Conservation (phyloP, 2,329 filamentous ascomycete species). For the Fusarium metavorans region DNA sequence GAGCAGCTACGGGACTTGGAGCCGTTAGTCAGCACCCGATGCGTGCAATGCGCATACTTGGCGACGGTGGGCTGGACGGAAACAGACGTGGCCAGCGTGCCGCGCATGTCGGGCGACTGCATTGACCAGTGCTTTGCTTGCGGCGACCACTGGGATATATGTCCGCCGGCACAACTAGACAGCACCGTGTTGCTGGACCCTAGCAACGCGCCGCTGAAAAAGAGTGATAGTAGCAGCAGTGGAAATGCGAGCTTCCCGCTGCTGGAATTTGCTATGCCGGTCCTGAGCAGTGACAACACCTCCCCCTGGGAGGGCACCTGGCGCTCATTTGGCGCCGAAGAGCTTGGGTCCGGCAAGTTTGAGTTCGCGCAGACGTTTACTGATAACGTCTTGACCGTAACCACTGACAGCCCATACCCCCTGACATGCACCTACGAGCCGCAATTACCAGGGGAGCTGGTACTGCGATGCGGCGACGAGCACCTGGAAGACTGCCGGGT, state of each 20-base stretch:
- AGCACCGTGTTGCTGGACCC: constrained; percentile 5
- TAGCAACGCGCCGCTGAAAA: constrained; percentile 10
- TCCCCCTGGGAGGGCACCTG: constrained; percentile 22
- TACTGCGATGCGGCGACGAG: constrained; percentile 5
- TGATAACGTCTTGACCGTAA: constrained; percentile 8
- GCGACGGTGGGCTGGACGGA: constrained; percentile 10
- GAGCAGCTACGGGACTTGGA: background rate
- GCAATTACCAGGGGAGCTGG: background rate
- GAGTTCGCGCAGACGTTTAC: constrained; percentile 23
- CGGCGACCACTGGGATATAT: background rate
- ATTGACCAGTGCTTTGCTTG: constrained; percentile 6
- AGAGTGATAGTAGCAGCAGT: background rate
- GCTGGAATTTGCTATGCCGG: constrained; percentile 10
- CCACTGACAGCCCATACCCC: constrained; percentile 19
- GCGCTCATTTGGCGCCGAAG: constrained; percentile 27
- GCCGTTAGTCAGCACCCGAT: background rate
- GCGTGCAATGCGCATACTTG: background rate
- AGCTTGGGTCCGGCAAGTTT: constrained; percentile 27
- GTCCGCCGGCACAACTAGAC: background rate
- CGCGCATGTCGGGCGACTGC: constrained; percentile 21
- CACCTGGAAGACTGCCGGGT: constrained; percentile 10
- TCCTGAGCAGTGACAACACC: constrained; percentile 8
- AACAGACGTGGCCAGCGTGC: constrained; percentile 12
- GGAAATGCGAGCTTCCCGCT: constrained; percentile 2
- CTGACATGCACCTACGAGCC: constrained; percentile 7